Conservation (phyloP, 2,329 filamentous ascomycete genomes). For the Hortaea werneckii region DNA sequence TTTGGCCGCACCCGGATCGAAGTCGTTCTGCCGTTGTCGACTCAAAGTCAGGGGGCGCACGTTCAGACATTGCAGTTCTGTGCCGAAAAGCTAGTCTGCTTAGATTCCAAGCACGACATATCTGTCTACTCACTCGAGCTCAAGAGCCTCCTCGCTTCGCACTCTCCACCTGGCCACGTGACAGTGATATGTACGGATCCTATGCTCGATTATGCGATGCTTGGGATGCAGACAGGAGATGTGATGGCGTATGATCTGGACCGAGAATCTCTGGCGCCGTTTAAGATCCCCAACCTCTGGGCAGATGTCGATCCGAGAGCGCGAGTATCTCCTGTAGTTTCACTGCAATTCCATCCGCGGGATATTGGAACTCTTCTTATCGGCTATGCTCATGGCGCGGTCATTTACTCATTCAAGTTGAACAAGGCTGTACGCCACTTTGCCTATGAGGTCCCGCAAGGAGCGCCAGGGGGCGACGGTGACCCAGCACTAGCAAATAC, state of each 20-base stretch:
- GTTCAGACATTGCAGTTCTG: constrained; percentile 74
- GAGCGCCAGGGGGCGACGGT: constrained; percentile 68
- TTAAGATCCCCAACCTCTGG: constrained; percentile 85
- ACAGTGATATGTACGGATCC: constrained; percentile 71
- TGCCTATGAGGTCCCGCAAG: constrained; percentile 68
- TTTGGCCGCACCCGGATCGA: constrained; percentile 74
- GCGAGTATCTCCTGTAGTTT: constrained; percentile 57
- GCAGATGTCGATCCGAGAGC: constrained; percentile 58
- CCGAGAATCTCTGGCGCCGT: constrained; percentile 62
- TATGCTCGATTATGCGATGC: constrained; percentile 83
- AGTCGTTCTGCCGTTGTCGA: constrained; percentile 60
- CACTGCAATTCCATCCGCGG: constrained; percentile 75
- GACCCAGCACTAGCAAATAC: constrained; percentile 54
- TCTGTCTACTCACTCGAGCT: constrained; percentile 71
- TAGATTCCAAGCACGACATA: constrained; percentile 80
- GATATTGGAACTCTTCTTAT: constrained; percentile 88
- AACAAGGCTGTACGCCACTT: constrained; percentile 70
- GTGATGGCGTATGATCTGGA: constrained; percentile 90
- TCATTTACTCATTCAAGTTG: constrained; percentile 90
- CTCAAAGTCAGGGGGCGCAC: constrained; percentile 57
- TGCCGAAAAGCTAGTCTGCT: constrained; percentile 70
- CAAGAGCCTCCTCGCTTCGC: constrained; percentile 55
- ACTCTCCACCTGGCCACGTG: constrained; percentile 68
- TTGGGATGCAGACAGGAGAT: constrained; percentile 59
- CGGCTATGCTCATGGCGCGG: constrained; percentile 80